Percentiles rank a stretch among this genome's conserved stretches.
Conservation (phyloP, 2,329 filamentous ascomycete species). For the Arthroderma sp. region DNA sequence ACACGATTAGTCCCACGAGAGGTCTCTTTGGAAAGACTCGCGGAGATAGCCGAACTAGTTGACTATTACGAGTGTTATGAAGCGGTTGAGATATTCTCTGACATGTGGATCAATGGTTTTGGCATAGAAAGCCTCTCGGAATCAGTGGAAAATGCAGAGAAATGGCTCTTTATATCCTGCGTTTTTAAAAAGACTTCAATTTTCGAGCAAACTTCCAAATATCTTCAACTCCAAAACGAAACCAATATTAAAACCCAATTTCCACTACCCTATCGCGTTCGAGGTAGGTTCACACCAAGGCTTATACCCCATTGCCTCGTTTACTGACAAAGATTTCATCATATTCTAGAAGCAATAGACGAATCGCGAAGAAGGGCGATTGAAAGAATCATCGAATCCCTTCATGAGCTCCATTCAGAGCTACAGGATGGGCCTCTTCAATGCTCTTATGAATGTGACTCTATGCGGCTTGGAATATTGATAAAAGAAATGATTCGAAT, state of each 20-base stretch:
- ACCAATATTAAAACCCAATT: neutral
- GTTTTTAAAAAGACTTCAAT: neutral
- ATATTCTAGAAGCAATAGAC: neutral
- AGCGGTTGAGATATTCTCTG: constrained; percentile 7
- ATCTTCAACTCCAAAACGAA: neutral
- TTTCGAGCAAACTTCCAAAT: neutral
- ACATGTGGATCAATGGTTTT: constrained; percentile 9
- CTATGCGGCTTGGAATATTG: neutral
- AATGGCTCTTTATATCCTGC: neutral
- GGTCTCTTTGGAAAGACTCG: constrained; percentile 4
- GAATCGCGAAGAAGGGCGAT: neutral
- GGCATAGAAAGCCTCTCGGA: neutral
- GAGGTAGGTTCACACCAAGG: neutral
- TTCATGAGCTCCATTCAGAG: neutral
- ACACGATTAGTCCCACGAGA: neutral
- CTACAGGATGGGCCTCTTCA: neutral
- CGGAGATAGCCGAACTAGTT: constrained; percentile 10
- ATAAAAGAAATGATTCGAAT: neutral
- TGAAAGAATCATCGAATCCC: neutral
- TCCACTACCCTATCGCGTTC: neutral
- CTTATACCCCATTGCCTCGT: neutral
- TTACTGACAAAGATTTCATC: neutral
- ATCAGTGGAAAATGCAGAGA: neutral
- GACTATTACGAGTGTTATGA: constrained; percentile 15
- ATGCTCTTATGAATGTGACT: neutral